These are phyloP conservation scores for Boletus rubropictus DNA, from an alignment of 768 basidiomycete species.

Conservation along the genomic window DNA sequence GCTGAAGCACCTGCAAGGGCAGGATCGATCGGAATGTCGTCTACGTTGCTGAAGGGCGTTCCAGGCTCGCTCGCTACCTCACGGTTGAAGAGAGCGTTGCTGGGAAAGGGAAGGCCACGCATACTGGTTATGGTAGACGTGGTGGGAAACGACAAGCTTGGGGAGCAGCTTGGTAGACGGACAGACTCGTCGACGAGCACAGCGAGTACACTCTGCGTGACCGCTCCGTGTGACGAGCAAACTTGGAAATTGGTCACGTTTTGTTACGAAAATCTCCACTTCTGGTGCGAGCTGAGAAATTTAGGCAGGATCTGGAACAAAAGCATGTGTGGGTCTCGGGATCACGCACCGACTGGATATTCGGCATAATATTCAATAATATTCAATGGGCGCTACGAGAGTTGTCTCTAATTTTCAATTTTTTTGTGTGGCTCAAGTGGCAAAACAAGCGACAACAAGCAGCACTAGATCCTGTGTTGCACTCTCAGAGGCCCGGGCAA, in stretches of 20 bases:
- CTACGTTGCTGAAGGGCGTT: slow-evolving; percentile 51
- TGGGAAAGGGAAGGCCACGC: slow-evolving; percentile 54
- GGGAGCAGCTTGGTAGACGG: slow-evolving; percentile 9
- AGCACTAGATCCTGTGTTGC: slow-evolving; percentile 30
- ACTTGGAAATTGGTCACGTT: slow-evolving; percentile 26
- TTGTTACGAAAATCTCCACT: slow-evolving; percentile 17
- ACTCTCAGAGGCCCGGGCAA: slow-evolving; percentile 28
- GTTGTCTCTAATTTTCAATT: background rate
- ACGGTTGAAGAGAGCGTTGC: slow-evolving; percentile 41
- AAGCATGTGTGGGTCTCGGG: background rate
- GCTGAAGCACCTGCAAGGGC: slow-evolving; percentile 45
- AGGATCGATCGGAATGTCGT: slow-evolving; percentile 80
- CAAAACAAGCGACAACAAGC: slow-evolving; percentile 29
- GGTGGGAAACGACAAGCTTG: slow-evolving; percentile 13
- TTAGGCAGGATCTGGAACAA: slow-evolving; percentile 1
- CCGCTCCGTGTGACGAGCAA: slow-evolving; percentile 28
- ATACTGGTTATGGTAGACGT: slow-evolving; percentile 31
- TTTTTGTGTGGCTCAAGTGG: background rate
- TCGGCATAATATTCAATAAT: background rate
- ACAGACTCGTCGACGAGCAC: slow-evolving; percentile 35
- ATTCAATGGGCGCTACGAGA: background rate
- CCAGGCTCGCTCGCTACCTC: slow-evolving; percentile 56
- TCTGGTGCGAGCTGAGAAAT: background rate
- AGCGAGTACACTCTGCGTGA: slow-evolving; percentile 32
- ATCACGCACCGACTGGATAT: background rate